These are phyloP conservation scores for Trichoderma lentiforme DNA, from an alignment of 2,329 filamentous ascomycete genomes.

Conservation along the genomic window DNA sequence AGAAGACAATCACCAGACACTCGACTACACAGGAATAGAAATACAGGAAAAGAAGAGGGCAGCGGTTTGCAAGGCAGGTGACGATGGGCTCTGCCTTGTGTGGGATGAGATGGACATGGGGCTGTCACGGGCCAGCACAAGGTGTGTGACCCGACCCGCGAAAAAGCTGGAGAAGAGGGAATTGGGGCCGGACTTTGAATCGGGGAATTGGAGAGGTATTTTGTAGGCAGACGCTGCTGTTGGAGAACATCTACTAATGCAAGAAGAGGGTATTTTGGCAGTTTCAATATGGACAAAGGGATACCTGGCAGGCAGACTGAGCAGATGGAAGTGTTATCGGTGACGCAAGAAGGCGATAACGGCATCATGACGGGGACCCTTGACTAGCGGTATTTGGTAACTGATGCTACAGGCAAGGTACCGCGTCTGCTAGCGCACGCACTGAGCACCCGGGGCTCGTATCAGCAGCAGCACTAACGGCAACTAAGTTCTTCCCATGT, in stretches of 20 bases:
- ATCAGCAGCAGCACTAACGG: background rate
- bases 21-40: conserved; percentile 1
- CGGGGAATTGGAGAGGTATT: background rate
- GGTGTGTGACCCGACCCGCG: background rate
- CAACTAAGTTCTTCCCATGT: background rate
- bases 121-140: conserved; percentile 11
- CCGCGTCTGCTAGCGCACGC: background rate
- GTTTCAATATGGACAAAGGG: background rate
- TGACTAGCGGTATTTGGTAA: conserved; percentile 6
- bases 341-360: conserved; percentile 15
- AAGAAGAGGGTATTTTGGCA: background rate
- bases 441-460: background rate
- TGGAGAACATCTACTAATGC: background rate
- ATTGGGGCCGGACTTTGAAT: background rate
- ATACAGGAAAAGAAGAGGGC: background rate
- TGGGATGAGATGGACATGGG: background rate
- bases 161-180: background rate
- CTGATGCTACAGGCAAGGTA: background rate
- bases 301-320: background rate
- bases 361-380: conserved; percentile 2
- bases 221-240: background rate
- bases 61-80: conserved; percentile 8
- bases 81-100: background rate
- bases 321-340: background rate
- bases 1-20: background rate